These are phyloP conservation scores for Saccharum officinarum DNA, from an alignment of 176 grass and related monocot species.

Conservation along the genomic window DNA sequence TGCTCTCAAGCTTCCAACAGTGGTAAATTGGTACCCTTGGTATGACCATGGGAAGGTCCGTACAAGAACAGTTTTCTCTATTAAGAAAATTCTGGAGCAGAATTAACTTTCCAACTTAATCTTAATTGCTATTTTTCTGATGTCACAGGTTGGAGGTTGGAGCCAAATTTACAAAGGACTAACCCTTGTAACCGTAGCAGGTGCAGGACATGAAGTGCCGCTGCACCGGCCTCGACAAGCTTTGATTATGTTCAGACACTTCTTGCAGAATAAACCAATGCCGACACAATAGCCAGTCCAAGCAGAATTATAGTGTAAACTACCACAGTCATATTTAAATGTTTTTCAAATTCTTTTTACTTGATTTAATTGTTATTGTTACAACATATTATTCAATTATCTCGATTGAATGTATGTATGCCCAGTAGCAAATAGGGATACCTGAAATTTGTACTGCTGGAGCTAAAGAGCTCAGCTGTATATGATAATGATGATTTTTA, in stretches of 20 bases:
- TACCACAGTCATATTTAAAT: background rate
- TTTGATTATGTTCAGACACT: constrained; percentile 66
- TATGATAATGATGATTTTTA: constrained; percentile 51
- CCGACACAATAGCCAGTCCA: constrained; percentile 43
- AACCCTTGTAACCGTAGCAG: constrained; percentile 72
- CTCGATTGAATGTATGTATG: constrained; percentile 53
- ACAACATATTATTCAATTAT: constrained; percentile 43
- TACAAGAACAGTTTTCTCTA: constrained; percentile 4
- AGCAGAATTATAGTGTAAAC: constrained; percentile 39
- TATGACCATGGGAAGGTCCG: constrained; percentile 81
- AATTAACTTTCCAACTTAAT: background rate
- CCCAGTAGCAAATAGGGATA: constrained; percentile 43
- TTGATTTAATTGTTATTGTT: constrained; percentile 46
- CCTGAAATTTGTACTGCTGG: constrained; percentile 35
- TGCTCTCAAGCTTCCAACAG: constrained; percentile 73
- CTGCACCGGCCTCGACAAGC: constrained; percentile 72
- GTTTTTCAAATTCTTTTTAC: constrained; percentile 33
- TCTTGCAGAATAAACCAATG: constrained; percentile 59
- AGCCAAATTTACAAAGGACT: constrained; percentile 93
- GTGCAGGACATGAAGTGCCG: constrained; percentile 76
- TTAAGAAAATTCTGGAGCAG: background rate
- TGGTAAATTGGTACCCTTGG: constrained; percentile 87
- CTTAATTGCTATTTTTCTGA: background rate
- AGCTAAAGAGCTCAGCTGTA: constrained; percentile 57
- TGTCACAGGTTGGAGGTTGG: constrained; percentile 88